Base-by-base conservation (phyloP, 306 rosid genomes). In the Quercus alba region DNA sequence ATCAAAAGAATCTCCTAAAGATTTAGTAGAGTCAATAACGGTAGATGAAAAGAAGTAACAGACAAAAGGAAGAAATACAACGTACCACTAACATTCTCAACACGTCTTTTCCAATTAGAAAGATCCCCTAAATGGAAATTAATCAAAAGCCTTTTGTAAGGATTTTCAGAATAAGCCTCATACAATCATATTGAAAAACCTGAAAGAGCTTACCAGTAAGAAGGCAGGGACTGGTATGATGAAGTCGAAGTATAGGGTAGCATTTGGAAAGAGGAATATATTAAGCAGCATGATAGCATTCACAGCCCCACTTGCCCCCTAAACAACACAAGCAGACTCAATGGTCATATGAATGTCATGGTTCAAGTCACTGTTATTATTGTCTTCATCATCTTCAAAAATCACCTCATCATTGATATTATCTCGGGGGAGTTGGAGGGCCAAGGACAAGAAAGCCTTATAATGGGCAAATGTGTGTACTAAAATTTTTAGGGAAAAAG, bases 291-390 rank as follows among this genome's bases (percentile, higher is more conserved):
- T 81, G 54, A 95, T 82, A 33, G 98, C 99, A 77, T 91, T 89
- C 77, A 93, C 92, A 33, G 96, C 97, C 74, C 92, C 98, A 74
- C 97, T 93, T 78, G 98, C 99, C 14, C 97, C 99, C 99, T 93
- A 77, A 64, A 76, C 25, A 61, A 66, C 81, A 84, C 82, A 81
- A 81, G 57, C 67, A 81, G 19, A 86, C 62, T 70, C 54, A 21
- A 61, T n/a, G 64, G 44, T 74, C 56, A 80, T 41, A 75, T 51
- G 28, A 79, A 75, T 84, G 70, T 66, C 61, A 78, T 0, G 11
- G 46, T 2, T 38, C 46, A 7, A 7, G 46, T 38, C 46, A 38
- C 46, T 38, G 3, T 38, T 38, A 41, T 8, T 8, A 41, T 41
- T 41, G 46, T 2, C 46, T 41, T 41, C 46, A 41, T 41, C 46